Conservation (phyloP, 768 basidiomycete genomes). For the Agrocybe pediades region DNA sequence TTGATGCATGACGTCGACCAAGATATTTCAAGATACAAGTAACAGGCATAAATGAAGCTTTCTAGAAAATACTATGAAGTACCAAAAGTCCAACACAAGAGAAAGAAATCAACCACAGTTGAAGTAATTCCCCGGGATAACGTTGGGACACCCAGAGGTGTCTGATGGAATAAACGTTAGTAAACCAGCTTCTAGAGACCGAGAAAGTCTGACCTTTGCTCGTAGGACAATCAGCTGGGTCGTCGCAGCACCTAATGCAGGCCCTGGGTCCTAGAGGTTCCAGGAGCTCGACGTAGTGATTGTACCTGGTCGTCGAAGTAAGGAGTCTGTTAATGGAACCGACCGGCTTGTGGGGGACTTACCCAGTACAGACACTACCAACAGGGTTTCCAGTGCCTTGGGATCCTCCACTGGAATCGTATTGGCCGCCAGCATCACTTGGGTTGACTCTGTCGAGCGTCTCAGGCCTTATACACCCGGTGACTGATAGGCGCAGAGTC, state of each 20-base stretch:
- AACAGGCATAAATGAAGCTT: too few species aligned
- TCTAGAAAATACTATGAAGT: too few species aligned
- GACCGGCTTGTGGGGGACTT: slow-evolving; percentile 9
- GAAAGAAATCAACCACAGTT: slow-evolving; percentile 33
- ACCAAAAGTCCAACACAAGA: neutral
- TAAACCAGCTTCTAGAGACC: neutral
- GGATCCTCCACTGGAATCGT: slow-evolving; percentile 57
- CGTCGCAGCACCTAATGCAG: slow-evolving; percentile 61
- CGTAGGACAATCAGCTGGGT: slow-evolving; percentile 54
- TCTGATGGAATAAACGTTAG: slow-evolving; percentile 29
- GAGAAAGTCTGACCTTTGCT: slow-evolving; percentile 38
- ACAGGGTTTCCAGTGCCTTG: slow-evolving; percentile 53
- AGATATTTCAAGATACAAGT: too few species aligned
- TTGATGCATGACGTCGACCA: too few species aligned
- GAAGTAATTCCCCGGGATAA: slow-evolving; percentile 58
- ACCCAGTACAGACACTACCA: slow-evolving; percentile 55
- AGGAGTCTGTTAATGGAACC: neutral
- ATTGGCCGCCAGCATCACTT: slow-evolving; percentile 54
- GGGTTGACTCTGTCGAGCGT: slow-evolving; percentile 46
- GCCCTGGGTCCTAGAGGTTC: slow-evolving; percentile 53
- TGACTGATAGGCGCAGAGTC: slow-evolving; percentile 36
- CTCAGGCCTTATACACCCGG: slow-evolving; percentile 53
- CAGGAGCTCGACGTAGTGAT: slow-evolving; percentile 60
- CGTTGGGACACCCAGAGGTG: slow-evolving; percentile 50
- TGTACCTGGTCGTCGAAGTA: slow-evolving; percentile 33